phyloP scores from a whole-genome alignment of 768 basidiomycete genomes.

The Postia placenta region DNA sequence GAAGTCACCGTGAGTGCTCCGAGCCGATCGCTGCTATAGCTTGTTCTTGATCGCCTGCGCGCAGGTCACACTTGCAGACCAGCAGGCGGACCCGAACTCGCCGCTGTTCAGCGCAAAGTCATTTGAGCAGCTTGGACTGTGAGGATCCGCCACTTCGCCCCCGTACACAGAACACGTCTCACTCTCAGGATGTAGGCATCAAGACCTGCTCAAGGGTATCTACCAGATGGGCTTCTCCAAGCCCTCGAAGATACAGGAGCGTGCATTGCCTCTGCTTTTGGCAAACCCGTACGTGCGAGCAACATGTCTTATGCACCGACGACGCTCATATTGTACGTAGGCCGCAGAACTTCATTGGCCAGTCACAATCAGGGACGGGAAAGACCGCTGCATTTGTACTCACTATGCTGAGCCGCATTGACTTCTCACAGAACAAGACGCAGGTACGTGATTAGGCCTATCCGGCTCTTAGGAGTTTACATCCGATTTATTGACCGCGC shows the following conservation, averaged over 20 bases:
- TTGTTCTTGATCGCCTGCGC: conserved; percentile 5
- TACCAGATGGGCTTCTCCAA: conserved; percentile 96
- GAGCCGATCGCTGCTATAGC: conserved; percentile 3
- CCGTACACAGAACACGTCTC: background rate
- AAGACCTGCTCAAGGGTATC: conserved; percentile 87
- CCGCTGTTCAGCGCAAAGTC: conserved; percentile 90
- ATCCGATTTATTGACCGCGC: background rate
- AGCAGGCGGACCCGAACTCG: conserved; percentile 94
- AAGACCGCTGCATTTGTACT: conserved; percentile 98
- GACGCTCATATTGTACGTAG: conserved; percentile 37
- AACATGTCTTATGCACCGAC: conserved; percentile 2
- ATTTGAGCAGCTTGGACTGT: conserved; percentile 96
- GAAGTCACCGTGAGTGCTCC: conserved; percentile 63
- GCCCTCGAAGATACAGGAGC: conserved; percentile 98
- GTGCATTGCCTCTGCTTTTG: conserved; percentile 87
- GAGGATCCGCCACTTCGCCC: conserved; percentile 27
- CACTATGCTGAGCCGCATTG: conserved; percentile 93
- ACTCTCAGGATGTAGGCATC: conserved; percentile 43
- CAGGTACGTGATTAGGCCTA: conserved; percentile 46
- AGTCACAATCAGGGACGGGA: conserved; percentile 98
- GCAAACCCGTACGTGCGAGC: conserved; percentile 67
- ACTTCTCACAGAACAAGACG: conserved; percentile 74
- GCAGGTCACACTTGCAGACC: conserved; percentile 93
- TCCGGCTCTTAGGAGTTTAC: background rate
- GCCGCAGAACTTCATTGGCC: conserved; percentile 98